Percentiles rank a stretch among this genome's conserved stretches.
Conservation (phyloP, 805 yeast species). For the Saccharomycopsis oosterbeekiorum region DNA sequence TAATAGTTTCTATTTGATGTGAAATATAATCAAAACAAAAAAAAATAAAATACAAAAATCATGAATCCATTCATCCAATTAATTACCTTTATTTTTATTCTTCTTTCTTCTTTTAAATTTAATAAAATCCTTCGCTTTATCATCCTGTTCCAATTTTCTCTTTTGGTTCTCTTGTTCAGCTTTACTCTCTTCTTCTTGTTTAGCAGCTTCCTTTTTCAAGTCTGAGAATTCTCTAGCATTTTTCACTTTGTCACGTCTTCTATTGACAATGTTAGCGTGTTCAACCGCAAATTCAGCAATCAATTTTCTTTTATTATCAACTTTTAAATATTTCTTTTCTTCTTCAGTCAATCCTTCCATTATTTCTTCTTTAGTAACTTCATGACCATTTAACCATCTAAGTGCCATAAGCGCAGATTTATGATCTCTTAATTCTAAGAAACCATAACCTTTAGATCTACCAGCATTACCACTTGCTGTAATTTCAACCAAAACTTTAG, state of each 20-base stretch:
- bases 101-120: constrained; percentile 10
- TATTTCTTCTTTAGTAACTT: constrained; percentile 63
- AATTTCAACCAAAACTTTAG: constrained; percentile 86
- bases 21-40: neutral
- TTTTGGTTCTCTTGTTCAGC: neutral
- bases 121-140: neutral
- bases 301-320: constrained; percentile 49
- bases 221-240: constrained; percentile 30
- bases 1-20: neutral
- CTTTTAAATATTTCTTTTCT: constrained; percentile 37
- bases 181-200: constrained; percentile 16
- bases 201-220: constrained; percentile 22
- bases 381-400: constrained; percentile 94
- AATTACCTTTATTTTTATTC: neutral
- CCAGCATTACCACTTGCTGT: constrained; percentile 83
- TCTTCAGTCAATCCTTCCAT: constrained; percentile 61
- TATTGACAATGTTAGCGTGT: constrained; percentile 85
- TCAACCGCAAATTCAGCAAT: constrained; percentile 95
- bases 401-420: constrained; percentile 89
- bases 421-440: constrained; percentile 87
- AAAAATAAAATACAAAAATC: neutral
- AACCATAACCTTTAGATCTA: constrained; percentile 94
- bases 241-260: constrained; percentile 65
- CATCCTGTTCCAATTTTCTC: neutral
- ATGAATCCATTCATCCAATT: neutral